phyloP scores from a whole-genome alignment of 2,329 filamentous ascomycete species.

The Keithomyces neogunnii region DNA sequence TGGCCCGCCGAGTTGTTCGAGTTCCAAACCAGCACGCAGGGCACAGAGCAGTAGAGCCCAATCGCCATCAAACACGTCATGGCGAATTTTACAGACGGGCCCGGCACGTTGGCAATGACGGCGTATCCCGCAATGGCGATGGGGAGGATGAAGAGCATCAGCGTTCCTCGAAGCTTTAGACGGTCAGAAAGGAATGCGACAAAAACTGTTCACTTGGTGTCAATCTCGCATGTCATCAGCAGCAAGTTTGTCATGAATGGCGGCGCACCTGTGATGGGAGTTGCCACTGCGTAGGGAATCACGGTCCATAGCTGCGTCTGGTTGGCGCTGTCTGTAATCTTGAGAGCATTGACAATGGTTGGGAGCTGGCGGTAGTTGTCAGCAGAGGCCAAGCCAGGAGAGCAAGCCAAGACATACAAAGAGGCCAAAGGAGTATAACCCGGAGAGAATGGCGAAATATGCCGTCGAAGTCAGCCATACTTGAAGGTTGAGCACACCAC shows the following conservation, averaged over 20 bases:
- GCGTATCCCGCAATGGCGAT: conserved; percentile 59
- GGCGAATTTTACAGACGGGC: conserved; percentile 47
- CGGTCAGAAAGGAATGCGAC: conserved; percentile 52
- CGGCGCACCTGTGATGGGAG: neutral
- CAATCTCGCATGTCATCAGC: neutral
- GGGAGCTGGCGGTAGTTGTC: conserved; percentile 22
- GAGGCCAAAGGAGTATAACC: conserved; percentile 55
- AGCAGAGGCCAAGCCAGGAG: neutral
- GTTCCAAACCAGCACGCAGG: conserved; percentile 56
- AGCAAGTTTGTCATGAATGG: neutral
- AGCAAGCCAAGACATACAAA: conserved; percentile 37
- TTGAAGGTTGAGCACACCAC: conserved; percentile 52
- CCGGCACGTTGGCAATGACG: conserved; percentile 47
- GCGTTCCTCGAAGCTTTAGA: conserved; percentile 47
- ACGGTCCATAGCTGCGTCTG: conserved; percentile 55
- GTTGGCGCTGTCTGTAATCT: conserved; percentile 45
- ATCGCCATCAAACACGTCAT: conserved; percentile 63
- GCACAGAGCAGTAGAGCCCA: conserved; percentile 55
- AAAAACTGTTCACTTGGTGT: conserved; percentile 26
- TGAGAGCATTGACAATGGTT: conserved; percentile 52
- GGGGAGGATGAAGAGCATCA: conserved; percentile 56
- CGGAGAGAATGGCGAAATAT: conserved; percentile 51
- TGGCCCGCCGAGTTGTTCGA: conserved; percentile 61
- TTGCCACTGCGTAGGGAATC: conserved; percentile 39
- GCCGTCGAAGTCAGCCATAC: conserved; percentile 55